Evolutionary conservation across 768 basidiomycete species (phyloP).

Genomic region (Boletus barrowsii): DNA sequence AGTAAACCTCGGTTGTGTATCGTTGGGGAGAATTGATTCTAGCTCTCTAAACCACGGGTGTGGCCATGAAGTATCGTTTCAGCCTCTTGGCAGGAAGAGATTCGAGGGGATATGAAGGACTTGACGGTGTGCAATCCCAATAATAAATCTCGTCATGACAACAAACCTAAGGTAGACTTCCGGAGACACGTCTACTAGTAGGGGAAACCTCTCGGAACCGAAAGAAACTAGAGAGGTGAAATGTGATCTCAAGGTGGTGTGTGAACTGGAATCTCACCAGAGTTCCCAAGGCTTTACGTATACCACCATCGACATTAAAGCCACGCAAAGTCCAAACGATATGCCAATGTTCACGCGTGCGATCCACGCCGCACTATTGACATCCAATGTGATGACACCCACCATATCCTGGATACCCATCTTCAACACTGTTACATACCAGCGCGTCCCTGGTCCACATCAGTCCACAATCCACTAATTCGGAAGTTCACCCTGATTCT

Average conservation of each 20-base stretch:
- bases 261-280: background rate
- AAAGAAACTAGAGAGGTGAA: background rate
- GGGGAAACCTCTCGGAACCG: background rate
- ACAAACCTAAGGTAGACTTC: background rate
- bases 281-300: background rate
- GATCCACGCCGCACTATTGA: background rate
- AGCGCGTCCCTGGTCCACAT: too few species aligned
- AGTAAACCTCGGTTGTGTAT: background rate
- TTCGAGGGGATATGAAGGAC: too few species aligned
- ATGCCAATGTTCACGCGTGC: background rate
- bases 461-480: background rate
- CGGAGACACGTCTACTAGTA: background rate
- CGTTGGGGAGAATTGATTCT: background rate
- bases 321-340: too few species aligned
- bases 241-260: background rate
- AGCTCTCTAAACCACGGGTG: background rate
- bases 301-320: too few species aligned
- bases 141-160: background rate
- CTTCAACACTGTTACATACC: too few species aligned
- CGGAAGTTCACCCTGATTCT: background rate
- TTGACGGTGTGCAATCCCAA: background rate
- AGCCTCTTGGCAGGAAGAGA: too few species aligned
- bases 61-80: too few species aligned
- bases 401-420: too few species aligned
- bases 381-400: background rate